Evolutionary conservation across 1,284 basidiomycete species (phyloP), one percentile per base, ranked within the genome.

Genomic region (Papiliotrema nemorosa): DNA sequence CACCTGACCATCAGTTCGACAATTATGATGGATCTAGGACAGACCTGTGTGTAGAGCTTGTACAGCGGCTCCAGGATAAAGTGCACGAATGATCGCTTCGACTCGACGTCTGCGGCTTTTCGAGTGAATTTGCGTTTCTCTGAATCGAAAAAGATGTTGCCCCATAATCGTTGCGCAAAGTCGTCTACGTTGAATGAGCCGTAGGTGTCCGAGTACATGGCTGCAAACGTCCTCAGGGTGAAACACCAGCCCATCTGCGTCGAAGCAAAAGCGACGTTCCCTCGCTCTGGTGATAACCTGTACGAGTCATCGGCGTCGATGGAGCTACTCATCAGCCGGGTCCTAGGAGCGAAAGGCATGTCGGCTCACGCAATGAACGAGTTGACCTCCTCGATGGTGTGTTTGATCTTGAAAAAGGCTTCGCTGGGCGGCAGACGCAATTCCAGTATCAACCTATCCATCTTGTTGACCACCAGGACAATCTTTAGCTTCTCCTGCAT

Each of bases 191-290:
- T 78, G 55, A 81, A 72, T 0, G 76, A 70, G 13, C 77, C 76
- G 44, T 50, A 96, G 9, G 88, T 88, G 64, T 97, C 88, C 6
- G 91, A 86, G 71, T 98, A 99, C 85, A 98, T 88, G 75, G 89
- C 83, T 10, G 96, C 92, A 71, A 98, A 98, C 13, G 91, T 93
- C 37, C 82, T 80, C 44, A 98, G 79, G 5, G 96, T 97, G 72
- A 98, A 98, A 72, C 90, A 94, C 89, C 92, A 99, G 45, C 85
- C 86, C 88, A 94, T 94, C 69, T 96, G 89, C 0, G 94, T 87
- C 60, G 90, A 93, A 24, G 93, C 94, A 67, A 98, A 99, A 0
- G 92, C 90, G 42, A 99, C 93, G 64, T 98, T 99, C 38, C 94
- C 96, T 38, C 83, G 82, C 72, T 98, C 96, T 1, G 96, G 96